These are phyloP conservation scores for Proliferodiscus dingleyae DNA, from an alignment of 2,329 filamentous ascomycete genomes.

Conservation along the genomic window DNA sequence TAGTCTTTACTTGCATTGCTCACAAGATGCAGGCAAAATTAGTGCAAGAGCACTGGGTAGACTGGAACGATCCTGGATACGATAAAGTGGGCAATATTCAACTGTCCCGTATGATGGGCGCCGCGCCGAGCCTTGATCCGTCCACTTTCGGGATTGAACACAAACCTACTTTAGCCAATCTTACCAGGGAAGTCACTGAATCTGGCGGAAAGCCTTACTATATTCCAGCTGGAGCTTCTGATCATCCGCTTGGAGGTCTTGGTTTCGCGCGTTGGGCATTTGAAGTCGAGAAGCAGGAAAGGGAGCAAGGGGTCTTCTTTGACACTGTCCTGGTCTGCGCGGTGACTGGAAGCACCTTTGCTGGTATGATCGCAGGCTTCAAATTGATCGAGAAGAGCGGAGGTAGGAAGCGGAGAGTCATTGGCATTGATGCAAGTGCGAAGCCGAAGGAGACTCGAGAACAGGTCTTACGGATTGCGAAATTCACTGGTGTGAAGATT, in stretches of 20 bases:
- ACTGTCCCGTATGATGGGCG: constrained; percentile 62
- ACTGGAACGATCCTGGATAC: constrained; percentile 55
- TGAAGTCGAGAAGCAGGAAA: constrained; percentile 61
- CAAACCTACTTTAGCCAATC: constrained; percentile 52
- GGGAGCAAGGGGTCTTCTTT: constrained; percentile 57
- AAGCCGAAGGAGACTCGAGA: constrained; percentile 57
- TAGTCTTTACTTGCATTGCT: background rate
- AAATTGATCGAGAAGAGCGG: constrained; percentile 53
- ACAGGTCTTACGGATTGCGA: constrained; percentile 63
- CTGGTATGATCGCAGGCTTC: constrained; percentile 69
- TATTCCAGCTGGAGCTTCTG: constrained; percentile 66
- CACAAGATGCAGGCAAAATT: constrained; percentile 37
- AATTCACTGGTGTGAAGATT: constrained; percentile 57
- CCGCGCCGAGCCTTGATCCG: constrained; percentile 55
- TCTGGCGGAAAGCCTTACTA: constrained; percentile 61
- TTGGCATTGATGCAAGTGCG: constrained; percentile 63
- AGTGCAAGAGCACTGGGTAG: constrained; percentile 66
- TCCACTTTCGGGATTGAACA: constrained; percentile 64
- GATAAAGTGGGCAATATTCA: constrained; percentile 67
- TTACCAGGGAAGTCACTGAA: constrained; percentile 48
- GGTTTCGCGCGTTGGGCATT: constrained; percentile 69
- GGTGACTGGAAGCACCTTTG: constrained; percentile 66
- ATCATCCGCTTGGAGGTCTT: constrained; percentile 64
- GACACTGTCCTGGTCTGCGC: constrained; percentile 65
- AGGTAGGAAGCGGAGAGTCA: constrained; percentile 46